Conservation (phyloP, 2,329 filamentous ascomycete genomes). For the Aaosphaeria arxii region DNA sequence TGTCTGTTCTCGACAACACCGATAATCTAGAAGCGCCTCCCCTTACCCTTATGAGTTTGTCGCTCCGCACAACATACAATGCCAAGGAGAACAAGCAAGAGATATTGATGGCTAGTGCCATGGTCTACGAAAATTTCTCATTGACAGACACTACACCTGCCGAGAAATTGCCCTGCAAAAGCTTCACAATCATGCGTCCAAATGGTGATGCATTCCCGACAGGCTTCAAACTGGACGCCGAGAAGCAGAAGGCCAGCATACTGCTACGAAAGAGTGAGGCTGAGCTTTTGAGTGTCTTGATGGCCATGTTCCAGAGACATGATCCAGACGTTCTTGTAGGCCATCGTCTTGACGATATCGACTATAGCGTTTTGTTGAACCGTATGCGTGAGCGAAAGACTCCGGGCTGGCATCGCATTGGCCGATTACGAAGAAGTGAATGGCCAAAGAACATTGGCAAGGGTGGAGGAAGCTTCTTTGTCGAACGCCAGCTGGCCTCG, state of each 20-base stretch:
- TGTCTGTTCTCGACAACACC: conserved; percentile 70
- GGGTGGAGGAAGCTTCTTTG: conserved; percentile 85
- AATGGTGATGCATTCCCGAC: conserved; percentile 72
- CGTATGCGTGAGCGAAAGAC: conserved; percentile 87
- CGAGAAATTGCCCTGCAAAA: conserved; percentile 83
- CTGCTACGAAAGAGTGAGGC: conserved; percentile 80
- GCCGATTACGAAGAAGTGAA: conserved; percentile 74
- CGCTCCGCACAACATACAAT: conserved; percentile 85
- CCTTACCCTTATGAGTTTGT: conserved; percentile 92
- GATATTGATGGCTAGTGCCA: conserved; percentile 84
- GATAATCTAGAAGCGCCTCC: conserved; percentile 82
- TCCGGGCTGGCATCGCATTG: conserved; percentile 90
- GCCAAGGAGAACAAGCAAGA: conserved; percentile 94
- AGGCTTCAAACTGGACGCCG: conserved; percentile 77
- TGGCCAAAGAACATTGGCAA: conserved; percentile 89
- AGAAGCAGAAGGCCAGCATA: conserved; percentile 72
- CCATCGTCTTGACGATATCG: conserved; percentile 94
- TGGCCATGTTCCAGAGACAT: conserved; percentile 81
- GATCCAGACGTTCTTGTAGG: conserved; percentile 94
- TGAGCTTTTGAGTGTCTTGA: conserved; percentile 81
- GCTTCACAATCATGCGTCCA: conserved; percentile 88
- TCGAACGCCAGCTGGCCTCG: conserved; percentile 83
- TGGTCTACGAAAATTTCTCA: conserved; percentile 87
- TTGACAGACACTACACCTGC: conserved; percentile 84
- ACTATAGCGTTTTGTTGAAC: conserved; percentile 86